Conservation (phyloP, 352 stramenopile species). For the Globisporangium polare region DNA sequence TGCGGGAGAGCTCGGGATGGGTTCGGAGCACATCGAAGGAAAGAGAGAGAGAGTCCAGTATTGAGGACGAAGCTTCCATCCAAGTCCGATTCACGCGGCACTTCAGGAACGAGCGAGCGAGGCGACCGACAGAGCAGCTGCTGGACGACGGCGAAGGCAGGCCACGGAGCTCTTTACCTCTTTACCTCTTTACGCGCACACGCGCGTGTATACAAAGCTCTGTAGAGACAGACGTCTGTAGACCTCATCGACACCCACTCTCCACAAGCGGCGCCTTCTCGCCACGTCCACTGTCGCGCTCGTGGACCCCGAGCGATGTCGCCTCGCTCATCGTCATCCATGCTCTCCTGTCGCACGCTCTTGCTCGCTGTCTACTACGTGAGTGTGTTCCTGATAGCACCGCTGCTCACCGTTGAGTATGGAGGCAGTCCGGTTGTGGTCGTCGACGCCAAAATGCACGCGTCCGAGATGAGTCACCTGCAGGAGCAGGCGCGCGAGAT, state of each 20-base stretch:
- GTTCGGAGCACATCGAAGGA: neutral
- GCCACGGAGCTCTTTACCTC: neutral
- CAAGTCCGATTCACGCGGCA: neutral
- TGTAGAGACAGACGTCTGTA: neutral
- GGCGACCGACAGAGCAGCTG: neutral
- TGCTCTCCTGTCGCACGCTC: neutral
- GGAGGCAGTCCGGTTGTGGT: neutral
- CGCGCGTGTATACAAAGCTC: neutral
- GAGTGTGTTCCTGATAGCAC: neutral
- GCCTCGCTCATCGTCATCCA: constrained; percentile 1
- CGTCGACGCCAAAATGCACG: constrained; percentile 48
- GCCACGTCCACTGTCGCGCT: neutral
- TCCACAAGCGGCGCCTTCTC: neutral
- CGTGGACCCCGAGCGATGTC: neutral
- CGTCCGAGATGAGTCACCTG: constrained; percentile 58
- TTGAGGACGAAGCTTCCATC: neutral
- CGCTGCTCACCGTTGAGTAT: neutral
- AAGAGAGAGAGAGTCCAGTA: neutral
- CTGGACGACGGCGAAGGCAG: neutral
- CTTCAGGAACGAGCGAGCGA: neutral
- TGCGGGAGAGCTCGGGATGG: too few relatives aligned
- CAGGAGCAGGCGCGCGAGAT: constrained; percentile 78
- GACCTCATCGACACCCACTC: neutral
- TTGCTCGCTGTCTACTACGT: neutral
- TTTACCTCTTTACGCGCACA: neutral